These are phyloP conservation scores for Epichloe bromicola DNA, from an alignment of 2,329 filamentous ascomycete species.

Conservation along the genomic window DNA sequence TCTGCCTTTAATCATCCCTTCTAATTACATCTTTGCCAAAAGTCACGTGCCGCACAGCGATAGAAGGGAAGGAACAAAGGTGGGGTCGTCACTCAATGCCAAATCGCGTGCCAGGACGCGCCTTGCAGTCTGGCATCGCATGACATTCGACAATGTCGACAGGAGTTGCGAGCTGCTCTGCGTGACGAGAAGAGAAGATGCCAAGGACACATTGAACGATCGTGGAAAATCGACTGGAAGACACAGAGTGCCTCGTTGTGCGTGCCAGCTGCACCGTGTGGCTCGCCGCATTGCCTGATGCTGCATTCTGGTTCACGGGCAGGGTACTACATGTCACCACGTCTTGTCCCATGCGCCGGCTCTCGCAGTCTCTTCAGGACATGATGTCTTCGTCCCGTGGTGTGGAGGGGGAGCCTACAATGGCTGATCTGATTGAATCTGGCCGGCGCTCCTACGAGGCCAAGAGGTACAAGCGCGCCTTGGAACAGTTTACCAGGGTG, in stretches of 20 bases:
- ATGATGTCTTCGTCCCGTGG: constrained; percentile 7
- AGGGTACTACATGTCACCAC: background rate
- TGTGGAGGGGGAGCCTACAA: background rate
- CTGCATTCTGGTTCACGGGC: background rate
- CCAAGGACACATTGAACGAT: background rate
- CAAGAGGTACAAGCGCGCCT: constrained; percentile 21
- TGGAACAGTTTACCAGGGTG: constrained; percentile 25
- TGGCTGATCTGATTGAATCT: constrained; percentile 14
- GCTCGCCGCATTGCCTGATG: background rate
- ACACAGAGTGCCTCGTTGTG: background rate
- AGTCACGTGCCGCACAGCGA: too few relatives aligned
- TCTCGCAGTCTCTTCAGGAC: constrained; percentile 6
- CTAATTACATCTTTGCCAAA: too few relatives aligned
- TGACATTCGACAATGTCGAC: background rate
- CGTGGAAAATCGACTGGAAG: background rate
- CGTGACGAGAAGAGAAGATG: background rate
- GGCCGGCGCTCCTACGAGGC: constrained; percentile 21
- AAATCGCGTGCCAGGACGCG: background rate
- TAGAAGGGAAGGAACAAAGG: background rate
- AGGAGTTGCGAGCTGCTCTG: background rate
- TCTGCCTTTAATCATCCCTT: too few relatives aligned
- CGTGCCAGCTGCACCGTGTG: background rate
- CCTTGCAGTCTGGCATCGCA: background rate
- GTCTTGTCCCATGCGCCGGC: constrained; percentile 4
- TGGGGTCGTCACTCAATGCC: background rate